Conservation (phyloP, 2,329 filamentous ascomycete species). For the Diplodia sapinea region DNA sequence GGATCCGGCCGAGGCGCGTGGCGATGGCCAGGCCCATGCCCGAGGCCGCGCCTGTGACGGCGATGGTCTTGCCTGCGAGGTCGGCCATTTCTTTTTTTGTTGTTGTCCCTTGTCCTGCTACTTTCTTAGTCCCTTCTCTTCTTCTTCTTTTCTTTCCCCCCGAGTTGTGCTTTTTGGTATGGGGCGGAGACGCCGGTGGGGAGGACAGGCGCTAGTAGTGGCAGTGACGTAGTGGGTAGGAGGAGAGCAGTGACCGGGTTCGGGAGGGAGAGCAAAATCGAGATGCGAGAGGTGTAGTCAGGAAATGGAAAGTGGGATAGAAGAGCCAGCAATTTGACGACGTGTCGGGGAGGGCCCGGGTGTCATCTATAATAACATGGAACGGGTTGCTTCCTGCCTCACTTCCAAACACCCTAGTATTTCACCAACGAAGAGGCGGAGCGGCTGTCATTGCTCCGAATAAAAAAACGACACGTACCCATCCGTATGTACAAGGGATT, state of each 20-base stretch:
- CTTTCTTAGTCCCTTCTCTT: neutral
- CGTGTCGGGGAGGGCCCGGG: neutral
- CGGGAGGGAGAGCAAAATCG: too few species aligned
- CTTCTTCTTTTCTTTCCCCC: neutral
- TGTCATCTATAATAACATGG: neutral
- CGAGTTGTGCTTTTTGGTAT: too few species aligned
- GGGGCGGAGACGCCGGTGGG: too few species aligned
- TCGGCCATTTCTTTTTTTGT: constrained; percentile 15
- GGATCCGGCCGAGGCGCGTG: constrained; percentile 52
- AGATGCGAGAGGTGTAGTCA: neutral
- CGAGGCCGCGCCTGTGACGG: constrained; percentile 43
- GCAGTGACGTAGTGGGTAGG: too few species aligned
- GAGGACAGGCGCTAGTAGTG: too few species aligned
- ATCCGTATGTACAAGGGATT: too few species aligned
- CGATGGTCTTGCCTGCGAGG: constrained; percentile 41
- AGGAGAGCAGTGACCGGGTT: too few species aligned
- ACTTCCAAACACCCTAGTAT: neutral
- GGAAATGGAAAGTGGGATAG: neutral
- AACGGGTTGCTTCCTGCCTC: neutral
- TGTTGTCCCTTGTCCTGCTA: too few species aligned
- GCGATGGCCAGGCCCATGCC: constrained; percentile 38
- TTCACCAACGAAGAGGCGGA: neutral
- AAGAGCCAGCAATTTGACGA: neutral
- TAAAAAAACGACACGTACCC: neutral
- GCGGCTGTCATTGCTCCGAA: neutral